Evolutionary conservation across 305 asterid species (phyloP).

Genomic region (Fraxinus velutina): DNA sequence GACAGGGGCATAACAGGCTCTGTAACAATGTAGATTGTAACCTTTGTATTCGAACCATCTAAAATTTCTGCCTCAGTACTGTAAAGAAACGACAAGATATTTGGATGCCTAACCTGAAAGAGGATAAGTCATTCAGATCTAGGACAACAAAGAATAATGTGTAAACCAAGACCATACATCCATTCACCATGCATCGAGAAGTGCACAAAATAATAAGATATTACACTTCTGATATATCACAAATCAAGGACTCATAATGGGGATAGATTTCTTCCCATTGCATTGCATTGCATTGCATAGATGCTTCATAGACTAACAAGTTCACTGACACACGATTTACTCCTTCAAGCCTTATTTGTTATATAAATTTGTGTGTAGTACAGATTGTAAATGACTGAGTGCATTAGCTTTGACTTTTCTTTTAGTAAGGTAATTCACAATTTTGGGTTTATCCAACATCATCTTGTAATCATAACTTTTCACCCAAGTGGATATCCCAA

Average conservation of each 20-base stretch:
- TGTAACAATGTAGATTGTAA: constrained; percentile 82
- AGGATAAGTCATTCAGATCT: constrained; percentile 27
- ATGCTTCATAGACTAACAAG: background rate
- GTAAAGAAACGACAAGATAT: constrained; percentile 89
- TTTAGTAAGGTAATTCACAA: no score
- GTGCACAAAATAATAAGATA: constrained; percentile 1
- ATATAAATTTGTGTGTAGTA: background rate
- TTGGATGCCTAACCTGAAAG: constrained; percentile 97
- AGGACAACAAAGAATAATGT: constrained; percentile 15
- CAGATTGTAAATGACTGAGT: constrained; percentile 4
- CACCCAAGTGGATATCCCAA: background rate
- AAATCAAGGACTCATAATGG: constrained; percentile 13
- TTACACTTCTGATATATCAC: constrained; percentile 15
- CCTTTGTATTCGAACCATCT: constrained; percentile 78
- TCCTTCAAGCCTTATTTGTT: background rate
- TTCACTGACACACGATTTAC: background rate
- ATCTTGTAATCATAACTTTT: no score
- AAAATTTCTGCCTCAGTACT: constrained; percentile 84
- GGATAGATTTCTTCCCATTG: constrained; percentile 3
- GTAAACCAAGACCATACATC: constrained; percentile 18
- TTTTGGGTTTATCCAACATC: no score
- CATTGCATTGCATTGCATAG: background rate
- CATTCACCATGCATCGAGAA: background rate
- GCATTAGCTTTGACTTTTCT: constrained; percentile 16
- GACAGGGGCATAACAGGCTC: constrained; percentile 97